Conservation (phyloP, 2,329 filamentous ascomycete genomes). For the Paramyrothecium roridum region DNA sequence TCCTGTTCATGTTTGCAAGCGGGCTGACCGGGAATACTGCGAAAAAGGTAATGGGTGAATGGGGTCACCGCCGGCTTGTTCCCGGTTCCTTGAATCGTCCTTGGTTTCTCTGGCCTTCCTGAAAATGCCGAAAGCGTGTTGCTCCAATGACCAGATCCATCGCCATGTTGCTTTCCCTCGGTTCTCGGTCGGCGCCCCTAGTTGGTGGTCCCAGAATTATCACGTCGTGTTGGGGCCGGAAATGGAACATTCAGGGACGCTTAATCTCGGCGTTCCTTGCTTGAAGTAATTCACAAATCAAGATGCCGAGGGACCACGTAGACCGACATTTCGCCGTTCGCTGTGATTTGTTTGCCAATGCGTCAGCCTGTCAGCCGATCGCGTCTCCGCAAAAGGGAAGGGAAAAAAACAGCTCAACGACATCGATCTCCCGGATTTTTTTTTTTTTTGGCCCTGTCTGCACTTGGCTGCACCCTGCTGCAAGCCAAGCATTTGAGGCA, state of each 20-base stretch:
- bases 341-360: too few relatives aligned
- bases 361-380: too few relatives aligned
- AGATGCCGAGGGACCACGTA: too few relatives aligned
- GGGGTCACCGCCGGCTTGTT: not conserved
- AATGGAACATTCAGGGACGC: not conserved
- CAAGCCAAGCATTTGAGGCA: not conserved
- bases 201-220: not conserved
- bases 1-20: not conserved
- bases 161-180: not conserved
- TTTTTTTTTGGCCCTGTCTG: not conserved
- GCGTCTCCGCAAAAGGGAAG: too few relatives aligned
- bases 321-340: too few relatives aligned
- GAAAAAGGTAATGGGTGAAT: not conserved
- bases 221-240: not conserved
- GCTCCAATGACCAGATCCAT: not conserved
- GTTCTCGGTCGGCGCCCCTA: not conserved
- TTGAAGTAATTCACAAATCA: too few relatives aligned
- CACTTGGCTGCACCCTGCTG: not conserved
- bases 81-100: not conserved
- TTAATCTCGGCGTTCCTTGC: not conserved
- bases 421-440: not conserved
- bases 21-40: not conserved
- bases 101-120: not conserved
- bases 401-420: too few relatives aligned
- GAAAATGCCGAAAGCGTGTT: not conserved